Evolutionary conservation across 108 stramenopile species (phyloP).

Genomic region (Asterionellopsis glacialis): DNA sequence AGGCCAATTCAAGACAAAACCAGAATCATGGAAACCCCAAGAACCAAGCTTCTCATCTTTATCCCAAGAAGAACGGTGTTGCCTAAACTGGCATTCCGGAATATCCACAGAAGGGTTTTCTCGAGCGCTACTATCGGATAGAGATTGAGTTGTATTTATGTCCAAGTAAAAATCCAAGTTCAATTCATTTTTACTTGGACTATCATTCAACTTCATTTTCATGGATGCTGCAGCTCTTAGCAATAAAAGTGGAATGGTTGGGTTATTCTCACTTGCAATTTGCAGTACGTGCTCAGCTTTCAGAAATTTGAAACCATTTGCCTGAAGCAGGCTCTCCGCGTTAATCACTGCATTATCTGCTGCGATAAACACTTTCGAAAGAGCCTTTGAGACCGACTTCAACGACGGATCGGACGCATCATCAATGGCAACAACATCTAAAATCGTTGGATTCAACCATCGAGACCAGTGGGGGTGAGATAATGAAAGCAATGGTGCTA

Average conservation of each 20-base stretch:
- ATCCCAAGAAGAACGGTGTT: constrained; percentile 3
- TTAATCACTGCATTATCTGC: constrained; percentile 45
- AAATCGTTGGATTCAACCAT: constrained; percentile 37
- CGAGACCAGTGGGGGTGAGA: constrained; percentile 48
- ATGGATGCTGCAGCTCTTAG: constrained; percentile 42
- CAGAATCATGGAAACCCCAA: constrained; percentile 82
- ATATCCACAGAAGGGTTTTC: background rate
- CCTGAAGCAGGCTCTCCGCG: constrained; percentile 24
- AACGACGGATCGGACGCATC: constrained; percentile 4
- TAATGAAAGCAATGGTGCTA: constrained; percentile 47
- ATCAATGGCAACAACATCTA: constrained; percentile 2
- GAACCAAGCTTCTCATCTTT: constrained; percentile 37
- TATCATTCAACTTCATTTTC: constrained; percentile 1
- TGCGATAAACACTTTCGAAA: constrained; percentile 37
- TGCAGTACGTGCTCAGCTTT: constrained; percentile 47
- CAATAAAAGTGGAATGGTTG: constrained; percentile 35
- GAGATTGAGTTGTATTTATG: background rate
- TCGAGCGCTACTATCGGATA: background rate
- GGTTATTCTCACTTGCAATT: constrained; percentile 20
- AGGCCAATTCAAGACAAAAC: constrained; percentile 50
- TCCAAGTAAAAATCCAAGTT: too few relatives aligned
- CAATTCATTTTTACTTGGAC: background rate
- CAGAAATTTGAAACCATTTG: constrained; percentile 54
- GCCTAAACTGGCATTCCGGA: background rate
- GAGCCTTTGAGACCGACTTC: constrained; percentile 14